These are phyloP conservation scores for Phytopythium cucurbitacearum DNA, from an alignment of 352 stramenopile species.

Conservation along the genomic window DNA sequence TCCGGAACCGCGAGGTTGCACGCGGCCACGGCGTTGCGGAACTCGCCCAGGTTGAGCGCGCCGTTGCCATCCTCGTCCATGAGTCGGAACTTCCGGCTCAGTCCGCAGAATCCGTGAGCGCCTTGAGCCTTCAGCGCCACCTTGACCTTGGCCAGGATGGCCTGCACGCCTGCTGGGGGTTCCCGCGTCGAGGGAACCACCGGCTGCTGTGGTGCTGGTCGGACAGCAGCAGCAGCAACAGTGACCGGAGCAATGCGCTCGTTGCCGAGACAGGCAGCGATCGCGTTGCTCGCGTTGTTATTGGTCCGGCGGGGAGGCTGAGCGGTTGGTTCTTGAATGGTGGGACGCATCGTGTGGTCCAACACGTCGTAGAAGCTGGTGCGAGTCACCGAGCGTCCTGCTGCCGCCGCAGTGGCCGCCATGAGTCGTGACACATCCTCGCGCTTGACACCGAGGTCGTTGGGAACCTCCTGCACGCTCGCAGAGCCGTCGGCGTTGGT, in stretches of 20 bases:
- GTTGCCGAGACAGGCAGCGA: slow-evolving; percentile 49
- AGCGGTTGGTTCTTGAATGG: slow-evolving; percentile 5
- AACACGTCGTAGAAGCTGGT: slow-evolving; percentile 56
- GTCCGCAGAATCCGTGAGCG: slow-evolving; percentile 63
- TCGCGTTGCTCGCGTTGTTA: slow-evolving; percentile 46
- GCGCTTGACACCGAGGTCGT: slow-evolving; percentile 34
- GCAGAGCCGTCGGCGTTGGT: slow-evolving; percentile 43
- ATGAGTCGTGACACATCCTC: slow-evolving; percentile 28
- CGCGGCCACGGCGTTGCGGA: slow-evolving; percentile 58
- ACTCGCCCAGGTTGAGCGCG: slow-evolving; percentile 67
- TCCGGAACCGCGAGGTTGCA: slow-evolving; percentile 48
- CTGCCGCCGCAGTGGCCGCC: slow-evolving; percentile 2
- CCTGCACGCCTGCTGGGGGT: slow-evolving; percentile 42
- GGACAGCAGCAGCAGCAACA: no score
- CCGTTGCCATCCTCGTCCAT: slow-evolving; percentile 80
- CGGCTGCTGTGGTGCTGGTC: background rate
- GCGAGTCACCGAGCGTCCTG: slow-evolving; percentile 7
- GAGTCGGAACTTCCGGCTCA: slow-evolving; percentile 70
- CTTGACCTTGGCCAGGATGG: slow-evolving; percentile 51
- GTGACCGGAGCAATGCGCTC: background rate
- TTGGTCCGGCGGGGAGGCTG: slow-evolving; percentile 24
- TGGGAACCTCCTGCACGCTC: slow-evolving; percentile 40
- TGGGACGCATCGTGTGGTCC: slow-evolving; percentile 37
- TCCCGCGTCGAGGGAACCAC: background rate
- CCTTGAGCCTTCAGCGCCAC: slow-evolving; percentile 51